phyloP scores from a whole-genome alignment of 2,329 filamentous ascomycete genomes.

The Aotearoamyces nothofagi region DNA sequence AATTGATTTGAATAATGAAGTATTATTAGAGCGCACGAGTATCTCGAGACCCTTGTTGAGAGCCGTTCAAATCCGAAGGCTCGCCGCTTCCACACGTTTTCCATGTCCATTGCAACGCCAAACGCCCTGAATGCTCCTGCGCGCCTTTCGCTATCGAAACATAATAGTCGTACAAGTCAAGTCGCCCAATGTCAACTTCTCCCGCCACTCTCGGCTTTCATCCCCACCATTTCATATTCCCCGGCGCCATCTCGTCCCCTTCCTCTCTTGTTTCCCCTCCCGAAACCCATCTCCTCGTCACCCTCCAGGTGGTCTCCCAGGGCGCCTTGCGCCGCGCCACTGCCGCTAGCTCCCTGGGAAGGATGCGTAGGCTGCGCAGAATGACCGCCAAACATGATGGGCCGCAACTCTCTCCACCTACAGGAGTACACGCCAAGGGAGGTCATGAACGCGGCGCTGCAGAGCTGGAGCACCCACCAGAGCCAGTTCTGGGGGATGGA shows the following conservation, averaged over 20 bases:
- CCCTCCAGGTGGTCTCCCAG: constrained; percentile 9
- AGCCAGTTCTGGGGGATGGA: constrained; percentile 62
- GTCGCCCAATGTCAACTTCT: too few relatives aligned
- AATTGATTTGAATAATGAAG: too few relatives aligned
- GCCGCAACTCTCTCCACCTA: constrained; percentile 74
- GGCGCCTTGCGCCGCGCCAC: constrained; percentile 8
- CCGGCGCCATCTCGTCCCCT: constrained; percentile 37
- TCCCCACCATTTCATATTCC: constrained; percentile 51
- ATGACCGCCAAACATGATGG: constrained; percentile 69
- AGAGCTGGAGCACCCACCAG: constrained; percentile 67
- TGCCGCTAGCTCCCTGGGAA: constrained; percentile 9
- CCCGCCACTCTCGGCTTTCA: too few relatives aligned
- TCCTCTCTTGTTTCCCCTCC: constrained; percentile 33
- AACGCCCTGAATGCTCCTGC: too few relatives aligned
- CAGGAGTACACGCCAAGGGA: constrained; percentile 79
- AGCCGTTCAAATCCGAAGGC: too few relatives aligned
- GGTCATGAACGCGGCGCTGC: constrained; percentile 47
- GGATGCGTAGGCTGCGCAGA: constrained; percentile 8
- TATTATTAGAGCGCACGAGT: too few relatives aligned
- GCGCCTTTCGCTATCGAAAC: too few relatives aligned
- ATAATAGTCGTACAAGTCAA: too few relatives aligned
- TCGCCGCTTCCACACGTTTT: too few relatives aligned
- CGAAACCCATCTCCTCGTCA: constrained; percentile 33
- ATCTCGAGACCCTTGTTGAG: too few relatives aligned
- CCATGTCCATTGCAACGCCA: too few relatives aligned